These are phyloP conservation scores for Blastobotrys serpentis DNA, from an alignment of 1,139 yeast genomes.

Conservation along the genomic window DNA sequence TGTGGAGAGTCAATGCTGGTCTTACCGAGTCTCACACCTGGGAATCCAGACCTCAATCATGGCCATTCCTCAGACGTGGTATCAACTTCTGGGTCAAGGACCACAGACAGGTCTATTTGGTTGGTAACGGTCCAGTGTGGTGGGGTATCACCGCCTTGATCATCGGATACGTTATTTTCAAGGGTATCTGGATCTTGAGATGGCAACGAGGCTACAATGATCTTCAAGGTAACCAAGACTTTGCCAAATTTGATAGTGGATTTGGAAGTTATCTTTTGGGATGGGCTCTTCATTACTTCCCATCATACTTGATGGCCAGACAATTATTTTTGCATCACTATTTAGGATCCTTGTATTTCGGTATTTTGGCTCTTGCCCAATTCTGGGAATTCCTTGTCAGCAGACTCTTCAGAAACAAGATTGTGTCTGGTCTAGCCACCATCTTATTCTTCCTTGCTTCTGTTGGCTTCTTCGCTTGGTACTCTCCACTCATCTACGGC, in stretches of 20 bases:
- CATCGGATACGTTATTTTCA: conserved; percentile 53
- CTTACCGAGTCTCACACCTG: conserved; percentile 81
- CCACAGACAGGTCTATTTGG: conserved; percentile 73
- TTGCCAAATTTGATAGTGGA: conserved; percentile 70
- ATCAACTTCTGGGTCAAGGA: conserved; percentile 90
- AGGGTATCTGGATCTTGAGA: conserved; percentile 55
- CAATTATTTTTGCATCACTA: conserved; percentile 93
- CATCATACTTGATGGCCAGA: conserved; percentile 91
- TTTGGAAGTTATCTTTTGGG: conserved; percentile 69
- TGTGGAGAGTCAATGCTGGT: conserved; percentile 91
- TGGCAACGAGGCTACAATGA: conserved; percentile 61
- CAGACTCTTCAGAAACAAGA: conserved; percentile 45
- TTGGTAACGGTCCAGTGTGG: conserved; percentile 93
- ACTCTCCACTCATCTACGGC: conserved; percentile 78
- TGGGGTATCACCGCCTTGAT: conserved; percentile 71
- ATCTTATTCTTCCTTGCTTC: conserved; percentile 51
- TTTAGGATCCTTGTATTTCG: conserved; percentile 84
- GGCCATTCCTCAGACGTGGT: conserved; percentile 91
- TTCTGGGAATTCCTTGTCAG: conserved; percentile 65
- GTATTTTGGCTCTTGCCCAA: conserved; percentile 80
- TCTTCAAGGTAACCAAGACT: conserved; percentile 50
- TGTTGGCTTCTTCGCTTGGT: conserved; percentile 56
- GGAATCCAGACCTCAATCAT: conserved; percentile 83
- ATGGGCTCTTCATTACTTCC: conserved; percentile 80
- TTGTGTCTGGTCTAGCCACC: conserved; percentile 44